These are phyloP conservation scores for Austroboletus eburneus DNA, from an alignment of 768 basidiomycete species.

Conservation along the genomic window DNA sequence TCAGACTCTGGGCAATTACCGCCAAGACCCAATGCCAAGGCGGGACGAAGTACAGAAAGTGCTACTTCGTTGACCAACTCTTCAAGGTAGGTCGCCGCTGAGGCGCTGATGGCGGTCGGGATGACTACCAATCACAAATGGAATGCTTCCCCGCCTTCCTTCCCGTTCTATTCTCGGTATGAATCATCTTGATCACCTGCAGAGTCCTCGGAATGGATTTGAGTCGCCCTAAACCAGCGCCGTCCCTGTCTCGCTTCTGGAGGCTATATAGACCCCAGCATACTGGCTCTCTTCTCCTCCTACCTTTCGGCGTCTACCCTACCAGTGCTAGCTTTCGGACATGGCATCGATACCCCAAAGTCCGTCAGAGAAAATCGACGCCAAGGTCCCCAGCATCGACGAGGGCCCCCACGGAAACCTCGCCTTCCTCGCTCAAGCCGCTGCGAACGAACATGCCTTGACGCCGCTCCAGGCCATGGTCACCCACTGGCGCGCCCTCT, in stretches of 20 bases:
- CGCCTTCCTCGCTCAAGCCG: slow-evolving; percentile 19
- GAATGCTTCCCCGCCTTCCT: too few species aligned
- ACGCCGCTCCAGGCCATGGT: slow-evolving; percentile 18
- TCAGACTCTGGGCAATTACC: too few species aligned
- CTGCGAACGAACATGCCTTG: slow-evolving; percentile 19
- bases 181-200: too few species aligned
- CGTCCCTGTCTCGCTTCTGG: neutral
- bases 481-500: slow-evolving; percentile 22
- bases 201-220: too few species aligned
- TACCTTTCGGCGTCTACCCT: neutral
- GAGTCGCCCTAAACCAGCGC: too few species aligned
- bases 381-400: slow-evolving; percentile 6
- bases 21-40: too few species aligned
- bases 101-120: neutral
- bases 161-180: neutral
- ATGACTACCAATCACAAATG: too few species aligned
- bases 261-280: neutral
- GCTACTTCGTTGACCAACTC: too few species aligned
- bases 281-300: neutral
- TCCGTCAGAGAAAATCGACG: slow-evolving; percentile 8
- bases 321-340: too few species aligned
- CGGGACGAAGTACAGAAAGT: too few species aligned
- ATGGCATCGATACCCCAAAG: slow-evolving; percentile 4
- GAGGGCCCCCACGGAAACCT: slow-evolving; percentile 11
- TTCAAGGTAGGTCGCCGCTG: too few species aligned